phyloP scores from a whole-genome alignment of 192 early-diverging fungal species.

The Rhizoclosmatium globosum region DNA sequence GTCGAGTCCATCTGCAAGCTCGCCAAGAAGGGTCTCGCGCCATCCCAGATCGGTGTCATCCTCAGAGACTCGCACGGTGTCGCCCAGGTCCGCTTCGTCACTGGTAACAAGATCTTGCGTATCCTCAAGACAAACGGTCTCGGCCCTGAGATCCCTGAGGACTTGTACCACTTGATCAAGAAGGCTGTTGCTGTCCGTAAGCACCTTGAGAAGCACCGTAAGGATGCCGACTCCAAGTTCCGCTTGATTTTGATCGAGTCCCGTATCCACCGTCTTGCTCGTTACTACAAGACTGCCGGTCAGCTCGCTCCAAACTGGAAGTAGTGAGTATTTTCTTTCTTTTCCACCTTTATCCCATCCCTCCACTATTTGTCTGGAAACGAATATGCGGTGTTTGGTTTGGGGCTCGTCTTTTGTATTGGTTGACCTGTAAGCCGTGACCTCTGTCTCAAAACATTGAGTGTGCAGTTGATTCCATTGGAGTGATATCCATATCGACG shows the following conservation, averaged over 20 bases:
- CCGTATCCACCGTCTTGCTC: constrained; percentile 96
- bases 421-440: neutral
- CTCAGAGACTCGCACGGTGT: constrained; percentile 98
- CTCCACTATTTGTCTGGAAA: constrained; percentile 13
- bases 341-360: constrained; percentile 44
- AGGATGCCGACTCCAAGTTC: constrained; percentile 99
- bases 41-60: constrained; percentile 98
- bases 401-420: neutral
- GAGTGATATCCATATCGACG: neutral
- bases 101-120: constrained; percentile 99
- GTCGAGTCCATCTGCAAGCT: constrained; percentile 98
- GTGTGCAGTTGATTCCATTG: neutral
- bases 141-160: constrained; percentile 96
- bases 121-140: constrained; percentile 97
- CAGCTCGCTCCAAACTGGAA: constrained; percentile 98
- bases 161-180: constrained; percentile 99
- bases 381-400: neutral
- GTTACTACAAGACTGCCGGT: constrained; percentile 98
- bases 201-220: constrained; percentile 99
- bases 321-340: constrained; percentile 76
- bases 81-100: constrained; percentile 95
- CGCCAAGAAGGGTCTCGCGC: constrained; percentile 98
- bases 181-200: constrained; percentile 99
- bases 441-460: neutral
- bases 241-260: constrained; percentile 98